phyloP scores from a whole-genome alignment of 1,139 yeast genomes.

The Hansenula lynferdii region DNA sequence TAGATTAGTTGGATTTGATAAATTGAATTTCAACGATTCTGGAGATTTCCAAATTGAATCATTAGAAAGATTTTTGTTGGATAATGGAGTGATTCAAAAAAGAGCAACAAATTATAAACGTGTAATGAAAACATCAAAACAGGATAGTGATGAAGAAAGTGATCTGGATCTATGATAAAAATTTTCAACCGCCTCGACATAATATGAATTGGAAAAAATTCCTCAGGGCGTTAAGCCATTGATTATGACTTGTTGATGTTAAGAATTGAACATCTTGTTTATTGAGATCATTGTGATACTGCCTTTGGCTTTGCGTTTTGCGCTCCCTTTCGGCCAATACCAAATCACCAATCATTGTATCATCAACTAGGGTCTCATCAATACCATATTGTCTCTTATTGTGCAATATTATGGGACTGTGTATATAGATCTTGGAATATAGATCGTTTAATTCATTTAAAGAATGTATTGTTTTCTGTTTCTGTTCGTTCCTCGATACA shows the following conservation, averaged over 20 bases:
- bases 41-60: slow-evolving; percentile 36
- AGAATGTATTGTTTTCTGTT: slow-evolving; percentile 1
- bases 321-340: slow-evolving; percentile 9
- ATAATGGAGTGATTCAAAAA: slow-evolving; percentile 21
- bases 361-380: neutral
- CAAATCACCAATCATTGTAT: slow-evolving; percentile 7
- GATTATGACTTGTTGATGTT: neutral
- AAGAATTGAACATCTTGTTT: neutral
- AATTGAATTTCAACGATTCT: slow-evolving; percentile 38
- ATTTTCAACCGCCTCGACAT: neutral
- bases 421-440: neutral
- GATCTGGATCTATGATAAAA: slow-evolving; percentile 32
- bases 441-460: neutral
- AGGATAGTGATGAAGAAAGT: slow-evolving; percentile 32
- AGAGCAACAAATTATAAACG: slow-evolving; percentile 17
- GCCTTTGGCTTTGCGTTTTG: too few relatives aligned
- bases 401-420: neutral
- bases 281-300: neutral
- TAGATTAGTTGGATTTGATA: slow-evolving; percentile 64
- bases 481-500: too few relatives aligned
- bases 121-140: slow-evolving; percentile 7
- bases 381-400: neutral
- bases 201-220: neutral
- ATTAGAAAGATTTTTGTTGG: slow-evolving; percentile 41
- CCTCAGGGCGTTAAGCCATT: neutral